A percentile compares a stretch with the other conserved stretches of the same genome.
phyloP scores from a whole-genome alignment of 2,329 filamentous ascomycete species.

The Cladosporium cucumerinum region DNA sequence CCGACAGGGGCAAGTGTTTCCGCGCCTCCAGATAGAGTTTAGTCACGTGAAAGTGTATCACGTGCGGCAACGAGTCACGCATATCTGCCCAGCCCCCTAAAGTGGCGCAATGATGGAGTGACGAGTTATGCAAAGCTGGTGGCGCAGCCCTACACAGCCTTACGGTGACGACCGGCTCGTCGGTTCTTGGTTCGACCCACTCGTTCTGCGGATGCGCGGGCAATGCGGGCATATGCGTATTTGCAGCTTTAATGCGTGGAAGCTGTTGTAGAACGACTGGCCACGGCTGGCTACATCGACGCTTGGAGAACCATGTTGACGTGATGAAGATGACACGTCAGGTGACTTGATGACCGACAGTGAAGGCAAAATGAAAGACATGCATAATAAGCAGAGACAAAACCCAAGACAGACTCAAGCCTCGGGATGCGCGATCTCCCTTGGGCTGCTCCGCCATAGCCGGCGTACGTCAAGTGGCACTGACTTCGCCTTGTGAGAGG shows the following conservation, averaged over 20 bases:
- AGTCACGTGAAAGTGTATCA: neutral
- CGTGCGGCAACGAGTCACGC: neutral
- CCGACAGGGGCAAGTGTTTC: neutral
- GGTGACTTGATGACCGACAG: neutral
- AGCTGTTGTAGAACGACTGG: neutral
- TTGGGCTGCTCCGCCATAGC: neutral
- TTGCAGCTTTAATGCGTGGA: neutral
- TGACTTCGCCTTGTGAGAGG: slow-evolving; percentile 7
- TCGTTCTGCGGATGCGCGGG: slow-evolving; percentile 3
- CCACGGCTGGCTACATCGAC: neutral
- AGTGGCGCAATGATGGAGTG: neutral
- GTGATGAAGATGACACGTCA: neutral
- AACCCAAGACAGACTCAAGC: neutral
- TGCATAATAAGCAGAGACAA: neutral
- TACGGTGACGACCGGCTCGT: slow-evolving; percentile 3
- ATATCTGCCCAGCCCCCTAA: neutral
- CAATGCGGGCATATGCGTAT: neutral
- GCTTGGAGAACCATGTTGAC: neutral
- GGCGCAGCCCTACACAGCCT: slow-evolving; percentile 12
- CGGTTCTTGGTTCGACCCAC: neutral
- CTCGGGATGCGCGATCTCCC: neutral
- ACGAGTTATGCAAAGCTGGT: neutral
- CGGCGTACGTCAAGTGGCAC: neutral
- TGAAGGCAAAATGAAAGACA: neutral
- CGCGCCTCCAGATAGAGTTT: neutral